These are phyloP conservation scores for Linum tenue DNA, from an alignment of 345 rosid genomes.

Conservation along the genomic window DNA sequence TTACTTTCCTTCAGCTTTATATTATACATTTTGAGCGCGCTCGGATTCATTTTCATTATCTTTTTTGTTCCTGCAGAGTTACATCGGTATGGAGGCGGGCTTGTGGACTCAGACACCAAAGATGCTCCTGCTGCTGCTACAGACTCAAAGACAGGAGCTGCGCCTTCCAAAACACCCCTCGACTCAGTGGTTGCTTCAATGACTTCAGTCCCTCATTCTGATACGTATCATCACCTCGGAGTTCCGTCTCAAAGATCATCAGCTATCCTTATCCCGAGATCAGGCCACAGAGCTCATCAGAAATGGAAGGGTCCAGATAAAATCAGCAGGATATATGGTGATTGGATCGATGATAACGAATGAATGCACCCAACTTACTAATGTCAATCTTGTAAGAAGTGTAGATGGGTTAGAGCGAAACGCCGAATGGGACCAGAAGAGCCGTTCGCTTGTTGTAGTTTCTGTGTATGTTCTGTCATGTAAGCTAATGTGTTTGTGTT, in stretches of 20 bases:
- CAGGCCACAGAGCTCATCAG: constrained; percentile 75
- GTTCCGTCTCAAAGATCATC: constrained; percentile 69
- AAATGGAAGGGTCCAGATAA: constrained; percentile 98
- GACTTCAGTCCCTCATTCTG: constrained; percentile 47
- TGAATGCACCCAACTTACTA: constrained; percentile 14
- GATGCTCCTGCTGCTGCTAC: constrained; percentile 44
- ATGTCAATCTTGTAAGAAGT: not conserved
- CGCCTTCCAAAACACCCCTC: constrained; percentile 40
- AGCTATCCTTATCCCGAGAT: constrained; percentile 49
- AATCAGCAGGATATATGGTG: constrained; percentile 96
- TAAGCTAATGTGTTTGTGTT: not conserved
- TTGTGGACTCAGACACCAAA: constrained; percentile 47
- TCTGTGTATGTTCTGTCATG: not conserved
- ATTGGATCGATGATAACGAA: constrained; percentile 92
- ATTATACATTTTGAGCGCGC: no score
- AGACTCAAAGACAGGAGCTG: constrained; percentile 54
- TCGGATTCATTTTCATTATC: not conserved
- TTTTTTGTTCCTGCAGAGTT: constrained; percentile 45
- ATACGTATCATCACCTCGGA: constrained; percentile 53
- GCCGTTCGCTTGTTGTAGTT: not conserved
- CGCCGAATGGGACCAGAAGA: not conserved
- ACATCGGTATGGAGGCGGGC: constrained; percentile 82
- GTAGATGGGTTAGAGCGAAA: not conserved
- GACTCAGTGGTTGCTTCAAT: constrained; percentile 39
- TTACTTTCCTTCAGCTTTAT: no score